These are phyloP conservation scores for Leptographium galeiforme DNA, from an alignment of 2,329 filamentous ascomycete genomes.

Conservation along the genomic window DNA sequence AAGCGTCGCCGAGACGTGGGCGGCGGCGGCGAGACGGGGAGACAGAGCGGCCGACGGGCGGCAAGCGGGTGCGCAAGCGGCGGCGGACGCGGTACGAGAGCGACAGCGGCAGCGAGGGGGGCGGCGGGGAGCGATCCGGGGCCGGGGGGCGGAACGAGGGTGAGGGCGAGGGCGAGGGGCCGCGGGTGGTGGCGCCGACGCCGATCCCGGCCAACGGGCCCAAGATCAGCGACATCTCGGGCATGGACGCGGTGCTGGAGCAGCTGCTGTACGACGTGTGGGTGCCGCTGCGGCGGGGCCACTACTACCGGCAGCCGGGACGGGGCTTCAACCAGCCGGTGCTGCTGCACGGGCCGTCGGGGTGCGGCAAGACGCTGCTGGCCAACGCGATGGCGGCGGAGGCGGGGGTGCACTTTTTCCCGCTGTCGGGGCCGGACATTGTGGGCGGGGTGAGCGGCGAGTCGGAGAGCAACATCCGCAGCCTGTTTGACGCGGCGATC, in stretches of 20 bases:
- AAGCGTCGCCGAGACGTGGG: not conserved
- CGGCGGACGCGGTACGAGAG: constrained; percentile 4
- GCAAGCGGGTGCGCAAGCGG: constrained; percentile 14
- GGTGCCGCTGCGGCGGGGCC: constrained; percentile 55
- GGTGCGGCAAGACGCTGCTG: constrained; percentile 77
- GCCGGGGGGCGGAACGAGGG: constrained; percentile 25
- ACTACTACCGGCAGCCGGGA: constrained; percentile 50
- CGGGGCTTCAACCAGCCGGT: constrained; percentile 62
- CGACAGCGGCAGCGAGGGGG: not conserved
- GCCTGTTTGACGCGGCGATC: constrained; percentile 80
- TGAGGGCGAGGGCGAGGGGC: constrained; percentile 25
- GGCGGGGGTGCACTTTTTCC: constrained; percentile 63
- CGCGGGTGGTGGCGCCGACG: constrained; percentile 28
- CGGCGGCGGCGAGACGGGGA: not conserved
- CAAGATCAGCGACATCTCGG: constrained; percentile 59
- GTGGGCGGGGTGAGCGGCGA: constrained; percentile 82
- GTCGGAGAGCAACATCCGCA: constrained; percentile 73
- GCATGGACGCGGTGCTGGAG: constrained; percentile 57
- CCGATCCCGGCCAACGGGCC: constrained; percentile 52
- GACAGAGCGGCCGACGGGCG: not conserved
- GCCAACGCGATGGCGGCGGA: constrained; percentile 67
- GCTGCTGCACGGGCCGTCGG: constrained; percentile 68
- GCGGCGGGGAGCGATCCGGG: not conserved
- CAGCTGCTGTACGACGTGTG: constrained; percentile 59
- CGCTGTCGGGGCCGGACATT: constrained; percentile 68